A percentile compares a stretch with the other conserved stretches of the same genome.
These are phyloP conservation scores for Moesziomyces aphidis DNA, from an alignment of 1,284 basidiomycete genomes.

Conservation along the genomic window DNA sequence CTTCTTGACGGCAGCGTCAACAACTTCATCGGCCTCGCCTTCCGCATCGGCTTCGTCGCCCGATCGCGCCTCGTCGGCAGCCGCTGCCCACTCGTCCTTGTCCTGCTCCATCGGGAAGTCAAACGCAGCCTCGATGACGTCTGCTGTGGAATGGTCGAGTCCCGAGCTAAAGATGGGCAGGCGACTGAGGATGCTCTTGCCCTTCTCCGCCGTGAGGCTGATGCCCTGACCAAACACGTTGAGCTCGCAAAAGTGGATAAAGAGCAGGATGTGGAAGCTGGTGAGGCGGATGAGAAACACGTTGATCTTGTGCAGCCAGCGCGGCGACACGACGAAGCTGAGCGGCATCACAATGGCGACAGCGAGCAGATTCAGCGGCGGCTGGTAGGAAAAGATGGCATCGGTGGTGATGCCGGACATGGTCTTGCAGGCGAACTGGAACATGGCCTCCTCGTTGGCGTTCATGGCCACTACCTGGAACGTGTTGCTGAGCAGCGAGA, in stretches of 20 bases:
- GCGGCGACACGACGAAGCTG: conserved; percentile 45
- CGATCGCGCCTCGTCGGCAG: conserved; percentile 9
- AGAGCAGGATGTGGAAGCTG: conserved; percentile 84
- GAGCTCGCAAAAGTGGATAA: conserved; percentile 85
- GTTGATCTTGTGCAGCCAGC: conserved; percentile 74
- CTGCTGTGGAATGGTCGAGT: conserved; percentile 21
- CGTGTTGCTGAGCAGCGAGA: conserved; percentile 89
- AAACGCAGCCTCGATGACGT: conserved; percentile 49
- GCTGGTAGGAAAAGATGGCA: conserved; percentile 90
- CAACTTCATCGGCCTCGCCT: conserved; percentile 1
- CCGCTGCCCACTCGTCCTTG: conserved; percentile 22
- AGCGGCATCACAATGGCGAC: conserved; percentile 51
- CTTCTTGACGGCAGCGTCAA: background rate
- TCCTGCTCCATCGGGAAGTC: conserved; percentile 25
- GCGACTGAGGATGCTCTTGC: conserved; percentile 28
- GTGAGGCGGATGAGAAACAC: conserved; percentile 74
- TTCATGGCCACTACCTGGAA: conserved; percentile 91
- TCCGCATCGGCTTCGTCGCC: conserved; percentile 28
- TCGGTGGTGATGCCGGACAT: conserved; percentile 80
- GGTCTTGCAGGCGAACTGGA: conserved; percentile 77
- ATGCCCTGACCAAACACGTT: conserved; percentile 69
- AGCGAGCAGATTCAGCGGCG: conserved; percentile 74
- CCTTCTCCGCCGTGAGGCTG: conserved; percentile 54
- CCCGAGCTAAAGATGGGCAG: conserved; percentile 26
- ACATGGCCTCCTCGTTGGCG: conserved; percentile 92